Base-by-base conservation (phyloP, 1,284 basidiomycete genomes). In the Taiwanofungus camphoratus region DNA sequence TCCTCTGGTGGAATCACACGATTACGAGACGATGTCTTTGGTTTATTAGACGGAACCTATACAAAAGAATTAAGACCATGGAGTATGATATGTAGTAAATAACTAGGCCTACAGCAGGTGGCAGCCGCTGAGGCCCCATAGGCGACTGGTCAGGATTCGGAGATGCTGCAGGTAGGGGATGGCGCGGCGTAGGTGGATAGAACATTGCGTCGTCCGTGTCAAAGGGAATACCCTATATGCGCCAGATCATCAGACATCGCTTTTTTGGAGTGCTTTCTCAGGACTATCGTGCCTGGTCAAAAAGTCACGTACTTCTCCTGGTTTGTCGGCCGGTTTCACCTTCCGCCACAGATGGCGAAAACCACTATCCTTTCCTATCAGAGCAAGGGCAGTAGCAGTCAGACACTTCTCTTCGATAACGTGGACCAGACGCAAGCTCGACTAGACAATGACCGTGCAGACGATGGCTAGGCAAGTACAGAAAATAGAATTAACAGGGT, bases 161-260 rank as follows among this genome's bases (percentile, higher is more conserved):
- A n/a, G 39, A 48, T 4, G 48, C 37, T 16, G 39, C 45, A 4
- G 20, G 18, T 13, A 47, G 22, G 2, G 50, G 43, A 15, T 51
- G 51, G 5, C 49, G 50, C 21, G 59, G 60, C 11, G 69, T 62
- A 0, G 79, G 79, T 0, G 83, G 84, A 51, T 75, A 81, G 54
- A 88, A 82, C 79, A 89, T 87, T 0, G 78, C 72, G 49, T 89
- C 86, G 13, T 82, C 77, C 1, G 71, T 75, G 51, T 87, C 78
- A 48, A 89, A 80, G 0, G 86, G 87, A 11, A 87, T 62, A 5
- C 86, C 87, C 70, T 82, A 30, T 3, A 43, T 20, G 31, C 9
- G 20, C 29, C 13, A 15, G 12, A 22, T 40, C 16, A 20, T n/a
- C n/a, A n/a, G n/a, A n/a, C n/a, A n/a, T n/a, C n/a, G n/a, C n/a